Evolutionary conservation across 1,139 yeast genomes (phyloP).

Genomic region (Saccharomycopsis phalli): DNA sequence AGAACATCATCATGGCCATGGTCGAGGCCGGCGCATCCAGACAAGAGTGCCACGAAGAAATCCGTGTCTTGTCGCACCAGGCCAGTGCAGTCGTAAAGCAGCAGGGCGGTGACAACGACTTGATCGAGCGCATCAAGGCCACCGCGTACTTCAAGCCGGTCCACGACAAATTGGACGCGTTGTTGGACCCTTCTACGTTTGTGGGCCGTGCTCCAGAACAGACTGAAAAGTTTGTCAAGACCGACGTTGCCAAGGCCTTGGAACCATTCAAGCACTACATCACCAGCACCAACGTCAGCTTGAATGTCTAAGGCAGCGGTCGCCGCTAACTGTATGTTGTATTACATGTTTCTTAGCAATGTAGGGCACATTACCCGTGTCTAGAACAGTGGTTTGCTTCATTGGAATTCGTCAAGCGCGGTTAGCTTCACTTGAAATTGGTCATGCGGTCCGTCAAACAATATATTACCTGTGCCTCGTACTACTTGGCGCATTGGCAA

Average conservation of each 20-base stretch:
- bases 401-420: background rate
- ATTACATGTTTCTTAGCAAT: too few relatives aligned
- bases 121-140: slow-evolving; percentile 77
- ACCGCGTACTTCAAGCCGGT: slow-evolving; percentile 86
- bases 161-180: slow-evolving; percentile 68
- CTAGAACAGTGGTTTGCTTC: too few relatives aligned
- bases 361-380: too few relatives aligned
- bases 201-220: slow-evolving; percentile 99
- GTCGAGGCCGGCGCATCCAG: slow-evolving; percentile 96
- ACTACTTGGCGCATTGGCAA: too few relatives aligned
- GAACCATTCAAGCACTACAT: slow-evolving; percentile 55
- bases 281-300: slow-evolving; percentile 54
- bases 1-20: slow-evolving; percentile 98
- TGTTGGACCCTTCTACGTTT: slow-evolving; percentile 87
- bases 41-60: slow-evolving; percentile 97
- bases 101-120: slow-evolving; percentile 97
- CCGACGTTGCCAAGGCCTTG: slow-evolving; percentile 79
- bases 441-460: too few relatives aligned
- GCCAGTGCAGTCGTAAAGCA: slow-evolving; percentile 97
- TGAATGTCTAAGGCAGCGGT: slow-evolving; percentile 36
- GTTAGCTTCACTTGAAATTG: too few relatives aligned
- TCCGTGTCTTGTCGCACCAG: slow-evolving; percentile 93
- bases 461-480: too few relatives aligned
- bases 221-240: slow-evolving; percentile 82
- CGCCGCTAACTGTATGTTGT: background rate